Conservation (phyloP, 371 early-diverging fungal genomes). For the Dinochytrium kinnereticum region DNA sequence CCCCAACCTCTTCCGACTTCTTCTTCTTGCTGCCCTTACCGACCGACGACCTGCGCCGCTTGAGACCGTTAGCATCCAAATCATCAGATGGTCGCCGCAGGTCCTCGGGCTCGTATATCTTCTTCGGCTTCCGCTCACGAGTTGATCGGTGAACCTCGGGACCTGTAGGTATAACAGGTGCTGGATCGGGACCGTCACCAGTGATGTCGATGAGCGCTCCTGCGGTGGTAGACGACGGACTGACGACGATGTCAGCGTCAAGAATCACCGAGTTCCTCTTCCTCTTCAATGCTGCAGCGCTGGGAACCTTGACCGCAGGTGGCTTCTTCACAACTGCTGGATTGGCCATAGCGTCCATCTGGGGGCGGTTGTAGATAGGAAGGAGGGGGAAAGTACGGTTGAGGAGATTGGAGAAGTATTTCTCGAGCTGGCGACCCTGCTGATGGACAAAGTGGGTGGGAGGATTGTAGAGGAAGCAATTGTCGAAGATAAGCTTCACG, state of each 20-base stretch:
- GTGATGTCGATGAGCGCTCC: neutral
- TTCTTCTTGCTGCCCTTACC: constrained; percentile 11
- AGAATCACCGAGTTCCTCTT: neutral
- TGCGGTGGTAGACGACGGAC: neutral
- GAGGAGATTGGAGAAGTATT: constrained; percentile 30
- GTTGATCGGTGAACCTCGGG: constrained; percentile 11
- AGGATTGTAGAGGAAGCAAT: constrained; percentile 45
- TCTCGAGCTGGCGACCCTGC: constrained; percentile 28
- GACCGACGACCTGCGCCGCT: neutral
- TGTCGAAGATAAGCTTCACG: constrained; percentile 78
- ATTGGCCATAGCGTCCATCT: neutral
- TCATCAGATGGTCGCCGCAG: neutral
- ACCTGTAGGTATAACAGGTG: neutral
- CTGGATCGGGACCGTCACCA: neutral
- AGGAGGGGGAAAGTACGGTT: constrained; percentile 28
- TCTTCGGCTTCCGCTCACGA: constrained; percentile 24
- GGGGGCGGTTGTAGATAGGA: constrained; percentile 14
- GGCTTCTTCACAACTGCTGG: neutral
- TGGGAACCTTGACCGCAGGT: neutral
- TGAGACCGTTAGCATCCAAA: neutral
- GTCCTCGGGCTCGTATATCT: constrained; percentile 27
- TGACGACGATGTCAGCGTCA: neutral
- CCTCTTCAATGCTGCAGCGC: neutral
- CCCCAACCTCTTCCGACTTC: neutral
- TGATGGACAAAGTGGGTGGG: constrained; percentile 34